A percentile compares a stretch with the other conserved stretches of the same genome.
Evolutionary conservation across 768 basidiomycete genomes (phyloP).

Genomic region (Pulveroboletus sp.): DNA sequence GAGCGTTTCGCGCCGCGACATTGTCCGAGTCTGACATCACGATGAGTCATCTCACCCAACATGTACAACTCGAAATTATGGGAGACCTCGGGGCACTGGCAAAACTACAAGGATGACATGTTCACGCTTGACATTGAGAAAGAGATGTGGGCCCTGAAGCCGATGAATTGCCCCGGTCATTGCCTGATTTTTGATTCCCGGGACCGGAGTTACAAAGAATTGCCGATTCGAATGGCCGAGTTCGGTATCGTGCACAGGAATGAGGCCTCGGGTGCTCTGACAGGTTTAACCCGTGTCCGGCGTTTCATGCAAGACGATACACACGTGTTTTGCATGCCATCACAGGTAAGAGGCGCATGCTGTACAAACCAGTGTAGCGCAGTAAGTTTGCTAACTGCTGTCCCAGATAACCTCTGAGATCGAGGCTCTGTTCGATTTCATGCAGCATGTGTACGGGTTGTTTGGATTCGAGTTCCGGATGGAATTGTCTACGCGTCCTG

Average conservation of each 20-base stretch:
- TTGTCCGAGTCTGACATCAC: slow-evolving; percentile 9
- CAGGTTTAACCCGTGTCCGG: slow-evolving; percentile 89
- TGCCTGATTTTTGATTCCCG: slow-evolving; percentile 93
- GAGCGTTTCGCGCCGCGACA: background rate
- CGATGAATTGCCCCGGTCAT: slow-evolving; percentile 99
- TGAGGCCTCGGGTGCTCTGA: slow-evolving; percentile 92
- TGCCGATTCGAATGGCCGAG: slow-evolving; percentile 97
- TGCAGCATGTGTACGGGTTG: slow-evolving; percentile 88
- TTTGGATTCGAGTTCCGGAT: slow-evolving; percentile 95
- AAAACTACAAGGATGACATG: slow-evolving; percentile 98
- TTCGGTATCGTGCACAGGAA: slow-evolving; percentile 98
- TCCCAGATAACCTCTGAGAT: slow-evolving; percentile 84
- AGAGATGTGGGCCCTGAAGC: slow-evolving; percentile 93
- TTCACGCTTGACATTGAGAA: slow-evolving; percentile 93
- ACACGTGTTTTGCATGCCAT: slow-evolving; percentile 96
- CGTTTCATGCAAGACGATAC: slow-evolving; percentile 98
- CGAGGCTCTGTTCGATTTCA: slow-evolving; percentile 85
- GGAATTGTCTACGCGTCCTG: slow-evolving; percentile 93
- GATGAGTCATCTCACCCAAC: slow-evolving; percentile 90
- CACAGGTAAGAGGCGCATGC: slow-evolving; percentile 52
- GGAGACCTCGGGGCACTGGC: slow-evolving; percentile 98
- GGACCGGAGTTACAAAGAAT: slow-evolving; percentile 91
- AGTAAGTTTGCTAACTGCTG: background rate
- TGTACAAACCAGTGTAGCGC: background rate
- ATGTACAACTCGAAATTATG: slow-evolving; percentile 96